Conservation (phyloP, 768 basidiomycete species). For the Hebeloma cylindrosporum region DNA sequence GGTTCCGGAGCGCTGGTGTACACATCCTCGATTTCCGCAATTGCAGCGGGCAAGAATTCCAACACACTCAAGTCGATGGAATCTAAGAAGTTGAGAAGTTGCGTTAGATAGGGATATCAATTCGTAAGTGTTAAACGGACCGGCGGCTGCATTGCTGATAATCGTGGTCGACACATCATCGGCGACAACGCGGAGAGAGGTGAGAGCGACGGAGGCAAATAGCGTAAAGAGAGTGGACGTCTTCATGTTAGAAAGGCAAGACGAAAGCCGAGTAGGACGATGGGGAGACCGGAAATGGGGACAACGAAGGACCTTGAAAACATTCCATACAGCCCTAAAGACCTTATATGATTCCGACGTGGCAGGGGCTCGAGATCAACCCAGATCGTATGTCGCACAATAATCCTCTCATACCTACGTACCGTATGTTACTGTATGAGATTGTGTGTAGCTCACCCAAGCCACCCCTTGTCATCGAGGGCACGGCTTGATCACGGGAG, state of each 20-base stretch:
- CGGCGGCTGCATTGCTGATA: constrained; percentile 28
- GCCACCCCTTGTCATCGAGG: too few relatives aligned
- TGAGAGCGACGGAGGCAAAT: constrained; percentile 13
- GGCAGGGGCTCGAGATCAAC: too few relatives aligned
- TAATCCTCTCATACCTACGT: too few relatives aligned
- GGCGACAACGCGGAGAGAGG: constrained; percentile 9
- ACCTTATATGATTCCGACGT: too few relatives aligned
- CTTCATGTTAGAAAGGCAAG: constrained; percentile 29
- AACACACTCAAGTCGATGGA: constrained; percentile 31
- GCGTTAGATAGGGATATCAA: not conserved
- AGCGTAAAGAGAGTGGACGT: constrained; percentile 29
- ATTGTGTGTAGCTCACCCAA: too few relatives aligned
- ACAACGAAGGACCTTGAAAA: not conserved
- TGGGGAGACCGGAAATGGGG: not conserved
- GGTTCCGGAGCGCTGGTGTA: constrained; percentile 11
- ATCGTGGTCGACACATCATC: constrained; percentile 26
- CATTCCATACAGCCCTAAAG: too few relatives aligned
- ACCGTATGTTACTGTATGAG: too few relatives aligned
- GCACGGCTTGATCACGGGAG: too few relatives aligned
- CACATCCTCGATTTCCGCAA: constrained; percentile 25
- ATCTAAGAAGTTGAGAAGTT: constrained; percentile 20
- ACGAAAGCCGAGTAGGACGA: constrained; percentile 20
- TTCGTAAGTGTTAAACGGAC: constrained; percentile 17
- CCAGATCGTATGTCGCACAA: too few relatives aligned
- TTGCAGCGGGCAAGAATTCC: constrained; percentile 21